phyloP scores from a whole-genome alignment of 257 asterid species.

The Gardenia jasminoides region DNA sequence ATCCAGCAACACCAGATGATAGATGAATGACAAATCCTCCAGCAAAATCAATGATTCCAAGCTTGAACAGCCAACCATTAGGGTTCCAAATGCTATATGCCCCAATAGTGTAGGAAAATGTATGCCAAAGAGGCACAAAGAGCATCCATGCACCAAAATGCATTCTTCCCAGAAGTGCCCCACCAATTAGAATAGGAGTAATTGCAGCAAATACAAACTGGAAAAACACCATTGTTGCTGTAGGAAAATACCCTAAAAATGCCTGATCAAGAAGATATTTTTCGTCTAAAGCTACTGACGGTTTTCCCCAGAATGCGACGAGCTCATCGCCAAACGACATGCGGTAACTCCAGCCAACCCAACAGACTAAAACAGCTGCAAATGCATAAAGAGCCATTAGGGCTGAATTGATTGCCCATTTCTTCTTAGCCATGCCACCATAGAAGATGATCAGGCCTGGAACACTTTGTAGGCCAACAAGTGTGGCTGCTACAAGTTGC shows the following conservation, averaged over 20 bases:
- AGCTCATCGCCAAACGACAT: slow-evolving; percentile 47
- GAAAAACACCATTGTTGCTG: slow-evolving; percentile 58
- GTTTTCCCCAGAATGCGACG: slow-evolving; percentile 40
- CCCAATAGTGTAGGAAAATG: slow-evolving; percentile 52
- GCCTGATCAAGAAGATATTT: slow-evolving; percentile 42
- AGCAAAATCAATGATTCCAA: slow-evolving; percentile 57
- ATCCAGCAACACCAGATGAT: slow-evolving; percentile 60
- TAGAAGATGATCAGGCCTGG: slow-evolving; percentile 56
- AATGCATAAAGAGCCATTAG: slow-evolving; percentile 58
- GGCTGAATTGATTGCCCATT: slow-evolving; percentile 57
- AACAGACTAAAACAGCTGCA: slow-evolving; percentile 45
- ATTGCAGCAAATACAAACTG: slow-evolving; percentile 58
- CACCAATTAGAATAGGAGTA: slow-evolving; percentile 44
- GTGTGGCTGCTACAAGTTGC: slow-evolving; percentile 59
- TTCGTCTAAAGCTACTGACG: slow-evolving; percentile 30
- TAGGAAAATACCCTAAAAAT: slow-evolving; percentile 46
- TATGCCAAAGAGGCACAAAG: slow-evolving; percentile 65
- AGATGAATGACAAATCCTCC: slow-evolving; percentile 63
- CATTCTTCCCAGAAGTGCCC: slow-evolving; percentile 64
- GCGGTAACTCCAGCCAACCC: slow-evolving; percentile 58
- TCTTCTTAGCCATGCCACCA: slow-evolving; percentile 48
- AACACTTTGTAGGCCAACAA: slow-evolving; percentile 54
- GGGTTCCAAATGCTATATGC: slow-evolving; percentile 58
- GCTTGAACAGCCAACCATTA: slow-evolving; percentile 54
- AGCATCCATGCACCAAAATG: slow-evolving; percentile 53